Percentiles rank a stretch among this genome's conserved stretches.
These are phyloP conservation scores for Sphagnum tenellum DNA, from an alignment of 225 moss, liverwort and hornwort genomes.

Conservation along the genomic window DNA sequence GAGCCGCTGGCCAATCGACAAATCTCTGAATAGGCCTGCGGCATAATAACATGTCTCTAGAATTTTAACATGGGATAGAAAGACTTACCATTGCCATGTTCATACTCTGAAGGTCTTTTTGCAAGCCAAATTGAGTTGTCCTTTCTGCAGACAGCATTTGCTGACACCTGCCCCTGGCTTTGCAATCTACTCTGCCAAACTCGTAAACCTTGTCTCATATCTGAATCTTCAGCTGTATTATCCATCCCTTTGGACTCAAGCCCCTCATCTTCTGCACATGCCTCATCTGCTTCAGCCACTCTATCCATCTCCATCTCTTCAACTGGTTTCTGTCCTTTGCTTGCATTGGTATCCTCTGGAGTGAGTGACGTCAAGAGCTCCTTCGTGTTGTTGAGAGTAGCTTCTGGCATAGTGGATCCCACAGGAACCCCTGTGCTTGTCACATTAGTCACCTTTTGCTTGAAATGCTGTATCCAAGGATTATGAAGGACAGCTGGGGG, in stretches of 20 bases:
- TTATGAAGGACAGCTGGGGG: constrained; percentile 33
- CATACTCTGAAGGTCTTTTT: constrained; percentile 26
- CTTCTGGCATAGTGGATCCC: constrained; percentile 8
- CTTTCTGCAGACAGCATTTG: constrained; percentile 16
- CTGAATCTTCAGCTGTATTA: constrained; percentile 14
- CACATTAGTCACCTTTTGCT: constrained; percentile 18
- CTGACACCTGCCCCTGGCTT: constrained; percentile 14
- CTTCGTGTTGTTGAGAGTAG: constrained; percentile 7
- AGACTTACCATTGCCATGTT: constrained; percentile 25
- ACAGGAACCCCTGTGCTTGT: constrained; percentile 6
- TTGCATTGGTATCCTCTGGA: constrained; percentile 8
- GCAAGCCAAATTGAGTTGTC: constrained; percentile 22
- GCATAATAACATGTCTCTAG: too few species aligned
- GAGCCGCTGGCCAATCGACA: too few species aligned
- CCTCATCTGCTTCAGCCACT: constrained; percentile 7
- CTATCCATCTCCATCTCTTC: not conserved
- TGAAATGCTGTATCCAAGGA: constrained; percentile 54
- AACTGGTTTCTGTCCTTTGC: not conserved
- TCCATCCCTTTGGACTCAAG: constrained; percentile 12
- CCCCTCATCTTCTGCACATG: constrained; percentile 13
- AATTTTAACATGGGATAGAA: not conserved
- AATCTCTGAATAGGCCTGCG: too few species aligned
- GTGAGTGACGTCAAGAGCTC: constrained; percentile 10
- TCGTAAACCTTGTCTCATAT: constrained; percentile 23
- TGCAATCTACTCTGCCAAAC: constrained; percentile 42